Evolutionary conservation across 2,329 filamentous ascomycete genomes (phyloP), one percentile per base, ranked within the genome.

Genomic region (Colletotrichum spinosum): DNA sequence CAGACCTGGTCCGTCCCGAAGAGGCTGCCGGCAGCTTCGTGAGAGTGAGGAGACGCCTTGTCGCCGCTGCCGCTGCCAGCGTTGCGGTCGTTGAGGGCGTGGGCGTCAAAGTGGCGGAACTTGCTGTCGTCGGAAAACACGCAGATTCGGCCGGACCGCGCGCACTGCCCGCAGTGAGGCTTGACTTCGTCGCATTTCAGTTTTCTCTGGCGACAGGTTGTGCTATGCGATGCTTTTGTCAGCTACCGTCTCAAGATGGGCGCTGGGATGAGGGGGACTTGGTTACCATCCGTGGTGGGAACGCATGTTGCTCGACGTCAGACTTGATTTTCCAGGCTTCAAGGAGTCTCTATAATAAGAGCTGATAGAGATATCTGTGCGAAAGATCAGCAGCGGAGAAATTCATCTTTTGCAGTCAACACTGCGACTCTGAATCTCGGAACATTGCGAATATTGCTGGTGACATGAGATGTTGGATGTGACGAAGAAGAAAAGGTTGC

Each of bases 121-220:
- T 44, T 53, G 2, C 41, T 53, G 42, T 53, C 48, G 33, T 55
- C 45, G 1, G 53, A 55, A 34, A 57, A 62, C 12, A 48, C 34
- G 37, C 63, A 66, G 42, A 59, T 5, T 50, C 44, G 39, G 2
- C 71, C 52, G 2, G 70, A 73, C 8, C 68, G 71, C 8, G 37
- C 34, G 15, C 72, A 73, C 2, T 64, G 65, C 9, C 70, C 67
- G 17, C 72, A 74, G 0, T 62, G 13, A 0, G 72, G 72, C 4
- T 69, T 72, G 0, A 13, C 45, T 35, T 74, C 70, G 41, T 74
- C 69, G 6, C 72, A 74, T 41, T 74, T 74, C 3, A 74, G 2
- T 13, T 74, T 74, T 8, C 72, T 67, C 55, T 54, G 57, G 7
- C 57, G 57, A 45, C 49, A 60, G 38, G 34, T 60, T 17, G 34